Base-by-base conservation (phyloP, 768 basidiomycete species). In the Psilocybe tampanensis region DNA sequence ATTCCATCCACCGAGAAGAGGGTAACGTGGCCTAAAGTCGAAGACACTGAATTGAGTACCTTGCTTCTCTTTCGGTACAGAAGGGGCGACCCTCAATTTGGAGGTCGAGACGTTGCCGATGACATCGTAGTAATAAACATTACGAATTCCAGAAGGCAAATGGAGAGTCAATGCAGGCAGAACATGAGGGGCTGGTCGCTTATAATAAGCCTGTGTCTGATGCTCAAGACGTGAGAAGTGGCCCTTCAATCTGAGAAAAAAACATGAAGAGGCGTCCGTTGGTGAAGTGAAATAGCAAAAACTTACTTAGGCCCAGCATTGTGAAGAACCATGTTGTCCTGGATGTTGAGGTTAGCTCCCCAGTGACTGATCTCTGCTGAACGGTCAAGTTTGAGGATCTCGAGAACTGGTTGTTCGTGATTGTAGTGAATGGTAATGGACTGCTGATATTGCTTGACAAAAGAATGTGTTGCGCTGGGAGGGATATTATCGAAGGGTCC, bases 91-190 rank as follows among this genome's bases (percentile, higher is more conserved):
- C 17, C 94, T 88, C 64, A 98, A 83, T 58, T 80, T 85, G 1
- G 96, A 97, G 6, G 95, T 98, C 1, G 96, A 98, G 42, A 99
- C 95, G 68, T 99, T 99, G 51, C 97, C 97, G 63, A 95, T 90
- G 48, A 85, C 75, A 72, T 99, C 97, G 68, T 90, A 92, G 75
- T 83, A 98, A 74, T 98, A 98, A 0, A 88, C 82, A 58, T 89
- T 84, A 59, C 84, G 84, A 55, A 95, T 86, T 29, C 89, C 88
- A 4, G 94, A 72, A 9, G 97, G 97, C 19, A 98, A 87, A 47
- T 87, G 84, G 43, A 97, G 73, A n/a, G 80, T 80, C 49, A 98
- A 66, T 21, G 84, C 82, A n/a, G 83, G 79, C 29, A 98, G 75
- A 53, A 89, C 81, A 59, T 94, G 90, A 18, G 87, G 76, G 7